phyloP scores from a whole-genome alignment of 352 stramenopile genomes.

The Phytopythium ostracodes region DNA sequence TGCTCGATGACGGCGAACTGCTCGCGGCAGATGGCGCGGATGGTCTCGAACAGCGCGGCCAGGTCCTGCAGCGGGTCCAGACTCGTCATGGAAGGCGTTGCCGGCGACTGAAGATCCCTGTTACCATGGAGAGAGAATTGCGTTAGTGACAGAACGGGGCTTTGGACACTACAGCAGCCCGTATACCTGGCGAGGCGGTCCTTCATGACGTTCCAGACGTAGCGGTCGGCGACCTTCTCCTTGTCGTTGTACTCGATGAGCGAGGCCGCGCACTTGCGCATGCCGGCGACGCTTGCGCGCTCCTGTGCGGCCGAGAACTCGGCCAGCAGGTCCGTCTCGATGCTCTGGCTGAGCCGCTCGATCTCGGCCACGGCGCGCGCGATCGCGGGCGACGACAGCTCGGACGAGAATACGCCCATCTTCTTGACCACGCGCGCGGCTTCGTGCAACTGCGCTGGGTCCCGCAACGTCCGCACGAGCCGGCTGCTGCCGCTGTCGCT shows the following conservation, averaged over 20 bases:
- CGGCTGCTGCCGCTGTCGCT: slow-evolving; percentile 32
- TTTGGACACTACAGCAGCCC: no score
- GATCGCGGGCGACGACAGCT: slow-evolving; percentile 61
- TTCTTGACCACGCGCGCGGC: slow-evolving; percentile 68
- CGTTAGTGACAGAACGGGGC: no score
- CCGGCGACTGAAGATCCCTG: no score
- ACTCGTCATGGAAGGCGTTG: no score
- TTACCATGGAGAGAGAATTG: no score
- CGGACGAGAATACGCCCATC: slow-evolving; percentile 62
- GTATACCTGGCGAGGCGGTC: slow-evolving; percentile 54
- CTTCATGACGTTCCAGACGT: slow-evolving; percentile 85
- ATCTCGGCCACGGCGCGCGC: slow-evolving; percentile 60
- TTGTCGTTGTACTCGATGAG: slow-evolving; percentile 82
- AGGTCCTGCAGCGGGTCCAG: slow-evolving; percentile 60
- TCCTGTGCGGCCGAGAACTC: slow-evolving; percentile 77
- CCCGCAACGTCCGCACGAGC: slow-evolving; percentile 59
- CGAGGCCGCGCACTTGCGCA: slow-evolving; percentile 60
- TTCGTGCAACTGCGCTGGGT: slow-evolving; percentile 70
- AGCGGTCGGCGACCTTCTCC: slow-evolving; percentile 77
- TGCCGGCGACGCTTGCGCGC: slow-evolving; percentile 34
- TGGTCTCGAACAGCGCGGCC: slow-evolving; percentile 51
- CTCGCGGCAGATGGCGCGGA: slow-evolving; percentile 56
- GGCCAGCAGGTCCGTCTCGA: slow-evolving; percentile 67
- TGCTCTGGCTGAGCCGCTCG: slow-evolving; percentile 66
- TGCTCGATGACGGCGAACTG: slow-evolving; percentile 63